A percentile compares a stretch with the other conserved stretches of the same genome.
Evolutionary conservation across 306 rosid species (phyloP).

Genomic region (Acacia acuminata): DNA sequence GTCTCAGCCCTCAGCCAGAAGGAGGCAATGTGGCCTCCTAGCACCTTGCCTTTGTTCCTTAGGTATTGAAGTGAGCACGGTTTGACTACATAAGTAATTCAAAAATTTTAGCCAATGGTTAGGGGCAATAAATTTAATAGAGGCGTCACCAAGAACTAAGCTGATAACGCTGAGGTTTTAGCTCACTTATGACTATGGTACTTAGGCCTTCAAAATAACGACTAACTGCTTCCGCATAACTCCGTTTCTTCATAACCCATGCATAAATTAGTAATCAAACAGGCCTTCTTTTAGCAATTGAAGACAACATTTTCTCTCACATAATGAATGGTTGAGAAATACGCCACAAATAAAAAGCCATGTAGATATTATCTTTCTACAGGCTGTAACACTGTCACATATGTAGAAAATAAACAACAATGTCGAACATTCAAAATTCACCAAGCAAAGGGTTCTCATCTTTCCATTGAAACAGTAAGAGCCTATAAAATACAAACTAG

Average conservation of each 20-base stretch:
- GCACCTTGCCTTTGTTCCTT: not conserved
- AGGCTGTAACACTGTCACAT: not conserved
- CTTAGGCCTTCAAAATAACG: not conserved
- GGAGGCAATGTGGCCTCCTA: not conserved
- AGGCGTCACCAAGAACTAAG: not conserved
- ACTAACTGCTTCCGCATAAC: not conserved
- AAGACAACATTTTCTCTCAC: slow-evolving; percentile 7
- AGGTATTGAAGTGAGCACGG: not conserved
- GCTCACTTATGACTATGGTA: not conserved
- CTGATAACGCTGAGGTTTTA: not conserved
- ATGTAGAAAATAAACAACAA: slow-evolving; percentile 18
- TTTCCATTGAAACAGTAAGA: slow-evolving; percentile 23
- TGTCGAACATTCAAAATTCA: slow-evolving; percentile 3
- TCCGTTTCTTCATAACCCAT: not conserved
- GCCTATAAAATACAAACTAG: not conserved
- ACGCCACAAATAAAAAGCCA: not conserved
- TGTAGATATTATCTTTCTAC: slow-evolving; percentile 22
- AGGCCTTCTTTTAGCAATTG: not conserved
- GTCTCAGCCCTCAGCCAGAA: not conserved
- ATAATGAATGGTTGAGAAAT: not conserved
- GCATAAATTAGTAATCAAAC: slow-evolving; percentile 15
- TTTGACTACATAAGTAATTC: not conserved
- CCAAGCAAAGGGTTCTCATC: slow-evolving; percentile 18
- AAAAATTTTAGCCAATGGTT: not conserved
- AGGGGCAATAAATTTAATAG: not conserved